phyloP scores from a whole-genome alignment of 352 stramenopile species.

The Globisporangium mamillatum region DNA sequence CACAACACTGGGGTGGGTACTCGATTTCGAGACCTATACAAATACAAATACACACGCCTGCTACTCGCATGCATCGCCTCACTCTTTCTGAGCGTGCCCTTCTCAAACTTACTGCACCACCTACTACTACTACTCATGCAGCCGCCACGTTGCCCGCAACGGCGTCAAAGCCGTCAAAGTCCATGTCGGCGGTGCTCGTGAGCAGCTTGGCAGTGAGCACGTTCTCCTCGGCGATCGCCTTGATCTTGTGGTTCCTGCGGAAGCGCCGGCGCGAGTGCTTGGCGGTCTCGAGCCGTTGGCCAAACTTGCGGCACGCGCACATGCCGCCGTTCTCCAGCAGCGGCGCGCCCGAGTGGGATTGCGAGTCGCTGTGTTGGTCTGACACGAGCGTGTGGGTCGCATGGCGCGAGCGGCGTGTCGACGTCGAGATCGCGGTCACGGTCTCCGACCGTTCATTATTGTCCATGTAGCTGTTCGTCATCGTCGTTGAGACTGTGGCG shows the following conservation, averaged over 20 bases:
- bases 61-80: too few species aligned
- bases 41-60: too few species aligned
- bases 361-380: conserved; percentile 6
- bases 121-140: background rate
- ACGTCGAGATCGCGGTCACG: background rate
- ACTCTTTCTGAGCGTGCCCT: background rate
- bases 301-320: conserved; percentile 20
- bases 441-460: background rate
- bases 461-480: background rate
- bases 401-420: conserved; percentile 6
- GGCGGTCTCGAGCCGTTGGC: conserved; percentile 15
- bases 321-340: conserved; percentile 15
- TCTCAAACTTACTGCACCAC: background rate
- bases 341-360: background rate
- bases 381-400: conserved; percentile 5
- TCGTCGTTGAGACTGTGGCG: background rate
- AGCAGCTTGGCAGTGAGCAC: conserved; percentile 17
- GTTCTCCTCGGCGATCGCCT: conserved; percentile 18
- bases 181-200: background rate
- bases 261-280: conserved; percentile 16
- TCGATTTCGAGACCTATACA: too few species aligned
- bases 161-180: conserved; percentile 3
- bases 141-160: background rate
- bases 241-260: conserved; percentile 14
- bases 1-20: too few species aligned